A percentile compares a stretch with the other conserved stretches of the same genome.
These are phyloP conservation scores for Helotiales sp. DNA, from an alignment of 2,329 filamentous ascomycete species.

Conservation along the genomic window DNA sequence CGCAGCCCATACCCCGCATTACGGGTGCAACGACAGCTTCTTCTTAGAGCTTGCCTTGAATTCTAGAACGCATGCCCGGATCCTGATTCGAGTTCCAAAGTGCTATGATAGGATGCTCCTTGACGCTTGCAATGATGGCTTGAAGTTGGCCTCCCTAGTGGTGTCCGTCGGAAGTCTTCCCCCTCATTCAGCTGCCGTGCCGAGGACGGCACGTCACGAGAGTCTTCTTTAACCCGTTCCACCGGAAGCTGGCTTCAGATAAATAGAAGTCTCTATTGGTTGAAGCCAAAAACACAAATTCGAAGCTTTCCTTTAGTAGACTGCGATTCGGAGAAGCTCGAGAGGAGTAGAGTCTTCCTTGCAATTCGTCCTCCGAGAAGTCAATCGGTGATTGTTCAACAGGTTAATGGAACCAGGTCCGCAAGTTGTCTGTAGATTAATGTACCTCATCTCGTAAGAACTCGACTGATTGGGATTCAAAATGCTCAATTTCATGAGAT, in stretches of 20 bases:
- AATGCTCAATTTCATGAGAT: background rate
- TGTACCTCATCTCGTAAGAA: no score
- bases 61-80: background rate
- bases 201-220: background rate
- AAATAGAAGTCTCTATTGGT: background rate
- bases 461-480: no score
- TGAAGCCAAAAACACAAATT: background rate
- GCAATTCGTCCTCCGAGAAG: background rate
- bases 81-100: background rate
- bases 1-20: conserved; percentile 2
- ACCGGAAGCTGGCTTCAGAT: background rate
- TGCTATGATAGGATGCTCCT: background rate
- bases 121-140: background rate
- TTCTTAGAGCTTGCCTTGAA: background rate
- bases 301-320: background rate
- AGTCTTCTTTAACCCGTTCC: background rate
- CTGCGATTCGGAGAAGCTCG: background rate
- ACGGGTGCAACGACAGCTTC: background rate
- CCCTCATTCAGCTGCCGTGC: background rate
- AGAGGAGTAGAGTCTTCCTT: background rate
- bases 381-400: no score
- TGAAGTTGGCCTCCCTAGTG: background rate
- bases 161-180: background rate
- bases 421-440: no score
- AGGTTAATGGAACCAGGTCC: no score